These are phyloP conservation scores for Avena eriantha DNA, from an alignment of 176 grass and related monocot genomes.

Conservation along the genomic window DNA sequence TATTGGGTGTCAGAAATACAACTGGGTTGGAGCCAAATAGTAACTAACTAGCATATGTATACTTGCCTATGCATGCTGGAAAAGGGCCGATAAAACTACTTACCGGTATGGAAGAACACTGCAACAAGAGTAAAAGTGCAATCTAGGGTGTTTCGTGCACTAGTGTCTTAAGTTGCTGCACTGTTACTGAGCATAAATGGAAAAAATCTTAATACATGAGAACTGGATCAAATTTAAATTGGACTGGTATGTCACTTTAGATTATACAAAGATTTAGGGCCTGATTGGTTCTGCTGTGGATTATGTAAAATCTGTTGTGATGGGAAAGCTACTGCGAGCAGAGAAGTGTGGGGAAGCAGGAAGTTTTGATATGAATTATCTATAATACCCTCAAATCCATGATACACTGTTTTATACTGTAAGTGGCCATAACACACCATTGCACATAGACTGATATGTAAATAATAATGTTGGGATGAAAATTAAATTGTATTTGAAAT, in stretches of 20 bases:
- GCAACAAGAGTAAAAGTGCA: not conserved
- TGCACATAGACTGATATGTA: too few relatives aligned
- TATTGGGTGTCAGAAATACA: not conserved
- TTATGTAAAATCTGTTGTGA: too few relatives aligned
- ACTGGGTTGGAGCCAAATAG: not conserved
- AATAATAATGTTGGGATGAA: too few relatives aligned
- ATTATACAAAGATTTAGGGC: constrained; percentile 18
- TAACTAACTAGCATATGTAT: not conserved
- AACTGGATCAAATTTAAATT: not conserved
- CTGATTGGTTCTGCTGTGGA: not conserved
- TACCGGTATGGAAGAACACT: not conserved
- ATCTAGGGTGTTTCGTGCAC: not conserved
- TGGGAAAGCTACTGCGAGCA: too few relatives aligned
- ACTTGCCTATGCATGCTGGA: not conserved
- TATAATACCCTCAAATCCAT: too few relatives aligned
- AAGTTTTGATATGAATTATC: too few relatives aligned
- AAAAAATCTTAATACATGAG: not conserved
- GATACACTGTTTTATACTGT: too few relatives aligned
- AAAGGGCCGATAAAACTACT: not conserved
- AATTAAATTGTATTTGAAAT: too few relatives aligned
- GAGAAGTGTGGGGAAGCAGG: too few relatives aligned
- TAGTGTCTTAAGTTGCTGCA: not conserved
- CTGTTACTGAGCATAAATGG: not conserved
- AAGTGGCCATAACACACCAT: too few relatives aligned
- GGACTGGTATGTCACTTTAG: not conserved